Evolutionary conservation across 2,329 filamentous ascomycete species (phyloP), one percentile per base, ranked within the genome.

Genomic region (Botryotinia calthae): DNA sequence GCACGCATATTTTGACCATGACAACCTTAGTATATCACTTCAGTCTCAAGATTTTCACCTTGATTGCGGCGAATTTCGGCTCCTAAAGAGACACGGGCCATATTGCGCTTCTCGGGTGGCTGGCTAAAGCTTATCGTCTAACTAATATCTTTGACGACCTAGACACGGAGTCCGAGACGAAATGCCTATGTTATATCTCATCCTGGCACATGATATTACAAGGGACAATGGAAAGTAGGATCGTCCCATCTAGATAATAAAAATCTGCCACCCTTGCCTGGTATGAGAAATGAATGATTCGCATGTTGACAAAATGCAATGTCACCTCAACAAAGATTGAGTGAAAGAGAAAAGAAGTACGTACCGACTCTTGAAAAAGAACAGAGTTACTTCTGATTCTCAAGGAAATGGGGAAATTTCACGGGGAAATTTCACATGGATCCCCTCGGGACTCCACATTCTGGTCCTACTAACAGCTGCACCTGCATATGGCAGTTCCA

Each of bases 151-250:
- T 31, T 22, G 25, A 70, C 9, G 22, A 34, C 46, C 69, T 65
- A 54, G 58, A 42, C 40, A 70, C 74, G 75, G 76, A 76, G 74
- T 68, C 73, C 74, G 76, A 77, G 74, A 76, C 77, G 75, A 77
- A 76, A 73, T 76, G 76, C 76, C 76, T 76, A 75, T 75, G 54
- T 34, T 37, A 54, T 42, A 28, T 63, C 25, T 37, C 4, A 54
- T 28, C 42, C 56, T 54, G 58, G 54, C 44, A 64, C n/a, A 63
- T 70, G 54, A 70, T 31, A 28, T 48, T 34, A 51, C 44, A 34
- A 70, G 51, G 51, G 40, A 40, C 44, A 51, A 51, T 34, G 31
- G 31, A 51, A 54, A 44, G n/a, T 42, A 42, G 48, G n/a, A 68
- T 44, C 18, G 25, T 56, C 65, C 42, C 46, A 65, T 22, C 46